These are phyloP conservation scores for Fusarium napiforme DNA, from an alignment of 2,329 filamentous ascomycete genomes.

Conservation along the genomic window DNA sequence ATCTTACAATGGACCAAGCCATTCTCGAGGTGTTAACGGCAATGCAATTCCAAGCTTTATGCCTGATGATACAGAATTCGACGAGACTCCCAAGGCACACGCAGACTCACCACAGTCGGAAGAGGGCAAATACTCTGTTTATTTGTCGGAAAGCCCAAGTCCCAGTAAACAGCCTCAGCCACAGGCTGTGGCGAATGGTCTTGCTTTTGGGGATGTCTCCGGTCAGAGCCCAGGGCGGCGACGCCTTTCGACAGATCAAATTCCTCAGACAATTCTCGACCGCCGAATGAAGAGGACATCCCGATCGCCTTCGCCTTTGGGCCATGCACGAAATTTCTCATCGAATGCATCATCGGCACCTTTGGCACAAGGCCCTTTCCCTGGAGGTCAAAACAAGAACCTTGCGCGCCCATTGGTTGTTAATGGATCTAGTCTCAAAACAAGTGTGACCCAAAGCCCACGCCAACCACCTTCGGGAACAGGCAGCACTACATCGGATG, in stretches of 20 bases:
- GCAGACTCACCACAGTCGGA: conserved; percentile 62
- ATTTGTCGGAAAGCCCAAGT: conserved; percentile 44
- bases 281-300: conserved; percentile 64
- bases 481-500: conserved; percentile 39
- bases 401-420: conserved; percentile 62
- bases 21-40: conserved; percentile 59
- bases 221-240: conserved; percentile 55
- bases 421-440: conserved; percentile 58
- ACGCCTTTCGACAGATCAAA: conserved; percentile 64
- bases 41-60: conserved; percentile 66
- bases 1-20: conserved; percentile 51
- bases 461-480: conserved; percentile 28
- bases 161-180: conserved; percentile 42
- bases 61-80: conserved; percentile 63
- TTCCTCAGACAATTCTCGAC: conserved; percentile 65
- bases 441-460: conserved; percentile 45
- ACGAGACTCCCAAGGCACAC: conserved; percentile 55
- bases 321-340: conserved; percentile 60
- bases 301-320: conserved; percentile 66
- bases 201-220: conserved; percentile 61
- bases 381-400: conserved; percentile 49
- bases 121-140: conserved; percentile 51
- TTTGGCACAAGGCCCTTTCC: conserved; percentile 52
- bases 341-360: conserved; percentile 54
- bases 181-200: conserved; percentile 50